A percentile compares a stretch with the other conserved stretches of the same genome.
phyloP scores from a whole-genome alignment of 1,284 basidiomycete genomes.

The Rhodotorula sp. region DNA sequence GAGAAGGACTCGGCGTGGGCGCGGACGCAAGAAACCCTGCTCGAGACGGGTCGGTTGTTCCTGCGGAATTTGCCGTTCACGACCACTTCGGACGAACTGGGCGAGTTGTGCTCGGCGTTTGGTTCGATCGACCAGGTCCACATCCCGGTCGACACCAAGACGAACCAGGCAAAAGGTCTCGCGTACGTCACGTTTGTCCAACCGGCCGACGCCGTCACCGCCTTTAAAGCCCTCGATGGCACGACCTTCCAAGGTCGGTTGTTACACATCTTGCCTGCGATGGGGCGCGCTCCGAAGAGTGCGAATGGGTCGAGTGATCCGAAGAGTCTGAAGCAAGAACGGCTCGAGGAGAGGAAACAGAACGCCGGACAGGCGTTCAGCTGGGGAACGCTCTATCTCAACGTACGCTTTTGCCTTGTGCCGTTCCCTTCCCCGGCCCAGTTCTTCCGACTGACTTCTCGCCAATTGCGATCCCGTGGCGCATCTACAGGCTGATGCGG shows the following conservation, averaged over 20 bases:
- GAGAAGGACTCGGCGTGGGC: conserved; percentile 42
- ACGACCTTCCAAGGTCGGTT: conserved; percentile 88
- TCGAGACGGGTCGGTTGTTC: conserved; percentile 78
- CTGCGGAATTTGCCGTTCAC: conserved; percentile 87
- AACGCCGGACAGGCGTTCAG: conserved; percentile 73
- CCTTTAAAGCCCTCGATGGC: conserved; percentile 76
- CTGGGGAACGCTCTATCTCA: conserved; percentile 97
- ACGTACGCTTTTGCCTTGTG: conserved; percentile 61
- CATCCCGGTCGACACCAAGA: conserved; percentile 68
- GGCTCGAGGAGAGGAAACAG: conserved; percentile 64
- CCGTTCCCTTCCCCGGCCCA: not conserved
- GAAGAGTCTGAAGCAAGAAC: conserved; percentile 56
- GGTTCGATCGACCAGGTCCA: conserved; percentile 74
- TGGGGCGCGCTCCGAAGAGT: conserved; percentile 54
- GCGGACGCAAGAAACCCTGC: conserved; percentile 50
- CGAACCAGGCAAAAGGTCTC: conserved; percentile 70
- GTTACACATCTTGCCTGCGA: conserved; percentile 82
- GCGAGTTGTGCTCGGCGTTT: conserved; percentile 65
- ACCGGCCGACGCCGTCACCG: conserved; percentile 66
- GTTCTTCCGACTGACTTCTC: not conserved
- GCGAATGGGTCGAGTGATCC: conserved; percentile 54
- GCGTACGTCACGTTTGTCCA: conserved; percentile 77
- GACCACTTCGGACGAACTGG: conserved; percentile 71
- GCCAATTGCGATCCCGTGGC: conserved; percentile 6
- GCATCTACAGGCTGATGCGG: conserved; percentile 71